A percentile compares a stretch with the other conserved stretches of the same genome.
Evolutionary conservation across 2,329 filamentous ascomycete species (phyloP).

Genomic region (Fulvia fulva): DNA sequence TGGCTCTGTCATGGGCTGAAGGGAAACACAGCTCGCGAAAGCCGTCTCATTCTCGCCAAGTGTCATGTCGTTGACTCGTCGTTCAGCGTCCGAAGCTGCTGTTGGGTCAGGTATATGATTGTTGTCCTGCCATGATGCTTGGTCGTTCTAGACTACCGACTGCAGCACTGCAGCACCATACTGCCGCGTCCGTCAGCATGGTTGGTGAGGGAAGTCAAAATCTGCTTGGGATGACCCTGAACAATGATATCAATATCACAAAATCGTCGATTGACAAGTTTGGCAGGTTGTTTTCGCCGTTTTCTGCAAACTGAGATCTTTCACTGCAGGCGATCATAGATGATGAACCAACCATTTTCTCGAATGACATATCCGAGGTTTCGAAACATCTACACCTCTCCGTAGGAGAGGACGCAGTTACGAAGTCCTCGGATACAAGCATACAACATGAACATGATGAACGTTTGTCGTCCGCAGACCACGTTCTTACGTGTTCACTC

Average conservation of each 20-base stretch:
- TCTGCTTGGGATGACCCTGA: neutral
- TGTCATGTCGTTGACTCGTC: neutral
- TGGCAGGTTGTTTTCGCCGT: too few relatives aligned
- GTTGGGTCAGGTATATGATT: neutral
- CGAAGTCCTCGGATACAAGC: too few relatives aligned
- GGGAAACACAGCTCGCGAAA: too few relatives aligned
- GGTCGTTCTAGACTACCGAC: neutral
- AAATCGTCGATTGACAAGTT: neutral
- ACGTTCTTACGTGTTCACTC: neutral
- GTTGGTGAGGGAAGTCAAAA: neutral
- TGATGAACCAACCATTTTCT: too few relatives aligned
- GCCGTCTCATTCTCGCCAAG: neutral
- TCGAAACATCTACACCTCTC: too few relatives aligned
- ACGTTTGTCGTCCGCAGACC: too few relatives aligned
- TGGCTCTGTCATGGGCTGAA: neutral
- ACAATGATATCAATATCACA: neutral
- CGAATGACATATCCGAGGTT: too few relatives aligned
- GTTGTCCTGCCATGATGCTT: neutral
- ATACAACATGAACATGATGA: too few relatives aligned
- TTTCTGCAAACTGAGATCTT: too few relatives aligned
- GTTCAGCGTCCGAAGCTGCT: neutral
- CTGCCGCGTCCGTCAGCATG: neutral
- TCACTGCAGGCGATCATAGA: too few relatives aligned
- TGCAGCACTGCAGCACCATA: neutral
- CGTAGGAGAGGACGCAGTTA: too few relatives aligned